These are phyloP conservation scores for Helenozyma baotianmanensis DNA, from an alignment of 805 yeast genomes.

Conservation along the genomic window DNA sequence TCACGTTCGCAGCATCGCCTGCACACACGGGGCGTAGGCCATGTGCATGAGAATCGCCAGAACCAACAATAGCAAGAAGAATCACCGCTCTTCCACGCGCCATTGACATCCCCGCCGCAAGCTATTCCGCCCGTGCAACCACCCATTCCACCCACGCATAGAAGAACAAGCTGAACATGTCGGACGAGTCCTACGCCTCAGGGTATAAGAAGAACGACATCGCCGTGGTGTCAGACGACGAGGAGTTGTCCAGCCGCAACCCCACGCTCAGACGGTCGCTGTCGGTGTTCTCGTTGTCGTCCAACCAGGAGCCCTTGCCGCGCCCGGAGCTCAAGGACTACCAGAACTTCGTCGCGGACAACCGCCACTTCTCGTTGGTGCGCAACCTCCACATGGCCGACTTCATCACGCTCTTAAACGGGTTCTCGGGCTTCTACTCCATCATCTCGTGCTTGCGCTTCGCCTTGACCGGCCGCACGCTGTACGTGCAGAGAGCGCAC, in stretches of 20 bases:
- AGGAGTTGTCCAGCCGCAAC: slow-evolving; percentile 18
- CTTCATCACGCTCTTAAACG: slow-evolving; percentile 89
- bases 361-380: slow-evolving; percentile 80
- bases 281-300: slow-evolving; percentile 48
- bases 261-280: slow-evolving; percentile 47
- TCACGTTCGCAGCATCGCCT: too few relatives aligned
- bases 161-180: slow-evolving; percentile 11
- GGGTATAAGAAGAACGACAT: slow-evolving; percentile 26
- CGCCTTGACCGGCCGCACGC: slow-evolving; percentile 62
- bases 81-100: too few relatives aligned
- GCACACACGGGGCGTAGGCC: too few relatives aligned
- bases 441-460: slow-evolving; percentile 81
- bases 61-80: too few relatives aligned
- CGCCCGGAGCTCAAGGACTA: slow-evolving; percentile 77
- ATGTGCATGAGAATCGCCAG: too few relatives aligned
- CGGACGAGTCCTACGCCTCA: slow-evolving; percentile 15
- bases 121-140: too few relatives aligned
- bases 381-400: slow-evolving; percentile 93
- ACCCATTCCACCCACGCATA: background rate
- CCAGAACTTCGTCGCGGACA: slow-evolving; percentile 73
- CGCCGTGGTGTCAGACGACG: slow-evolving; percentile 36
- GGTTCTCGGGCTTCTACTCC: slow-evolving; percentile 89
- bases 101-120: too few relatives aligned
- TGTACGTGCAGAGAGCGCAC: slow-evolving; percentile 82
- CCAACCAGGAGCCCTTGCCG: slow-evolving; percentile 58